These are phyloP conservation scores for Barnettozyma hawaiiensis DNA, from an alignment of 1,139 yeast genomes.

Conservation along the genomic window DNA sequence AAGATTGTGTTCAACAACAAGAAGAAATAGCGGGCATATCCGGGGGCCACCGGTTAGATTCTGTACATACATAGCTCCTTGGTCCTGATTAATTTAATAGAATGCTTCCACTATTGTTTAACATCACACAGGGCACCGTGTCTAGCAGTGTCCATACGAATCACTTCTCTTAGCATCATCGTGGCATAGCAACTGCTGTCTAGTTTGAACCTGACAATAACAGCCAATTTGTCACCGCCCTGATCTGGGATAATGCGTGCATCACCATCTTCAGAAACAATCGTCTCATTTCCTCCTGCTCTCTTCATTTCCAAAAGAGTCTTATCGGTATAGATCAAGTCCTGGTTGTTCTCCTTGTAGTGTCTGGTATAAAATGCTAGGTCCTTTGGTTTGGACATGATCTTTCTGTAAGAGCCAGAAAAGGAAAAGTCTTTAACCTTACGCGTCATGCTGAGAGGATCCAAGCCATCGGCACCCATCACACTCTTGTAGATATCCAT, in stretches of 20 bases:
- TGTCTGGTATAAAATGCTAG: slow-evolving; percentile 60
- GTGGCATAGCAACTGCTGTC: slow-evolving; percentile 94
- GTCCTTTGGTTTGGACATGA: slow-evolving; percentile 63
- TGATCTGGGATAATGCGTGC: slow-evolving; percentile 33
- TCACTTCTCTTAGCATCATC: slow-evolving; percentile 90
- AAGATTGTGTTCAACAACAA: slow-evolving; percentile 8
- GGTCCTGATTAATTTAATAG: not conserved
- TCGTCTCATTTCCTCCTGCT: slow-evolving; percentile 30
- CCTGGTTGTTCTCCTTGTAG: slow-evolving; percentile 59
- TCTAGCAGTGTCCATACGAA: slow-evolving; percentile 77
- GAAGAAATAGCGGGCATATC: too few relatives aligned
- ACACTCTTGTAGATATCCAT: slow-evolving; percentile 58
- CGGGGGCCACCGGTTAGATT: too few relatives aligned
- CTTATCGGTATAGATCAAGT: slow-evolving; percentile 75
- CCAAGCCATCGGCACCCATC: slow-evolving; percentile 78
- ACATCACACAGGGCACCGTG: slow-evolving; percentile 47
- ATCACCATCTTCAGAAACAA: slow-evolving; percentile 10
- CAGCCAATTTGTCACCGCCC: slow-evolving; percentile 57
- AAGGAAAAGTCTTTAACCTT: slow-evolving; percentile 83
- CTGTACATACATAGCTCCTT: slow-evolving; percentile 1
- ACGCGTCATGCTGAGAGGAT: slow-evolving; percentile 81
- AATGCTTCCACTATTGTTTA: slow-evolving; percentile 6
- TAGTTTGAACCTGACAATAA: slow-evolving; percentile 69
- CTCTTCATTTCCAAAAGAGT: slow-evolving; percentile 51
- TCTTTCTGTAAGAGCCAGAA: slow-evolving; percentile 80